Evolutionary conservation across 177 flowering plant species (phyloP).

Genomic region (Vitis hybrid): DNA sequence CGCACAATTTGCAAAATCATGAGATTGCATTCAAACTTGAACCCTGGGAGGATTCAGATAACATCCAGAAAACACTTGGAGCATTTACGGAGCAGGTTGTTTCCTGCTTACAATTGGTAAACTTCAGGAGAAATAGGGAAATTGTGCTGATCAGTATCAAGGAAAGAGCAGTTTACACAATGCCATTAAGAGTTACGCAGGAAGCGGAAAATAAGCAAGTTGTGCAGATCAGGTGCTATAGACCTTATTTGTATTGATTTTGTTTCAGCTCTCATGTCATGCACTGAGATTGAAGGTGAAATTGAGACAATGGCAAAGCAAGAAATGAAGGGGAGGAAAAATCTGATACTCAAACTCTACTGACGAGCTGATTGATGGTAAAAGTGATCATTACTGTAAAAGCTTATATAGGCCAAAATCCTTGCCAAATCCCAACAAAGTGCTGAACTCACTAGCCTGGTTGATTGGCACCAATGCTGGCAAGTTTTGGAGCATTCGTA

Average conservation of each 20-base stretch:
- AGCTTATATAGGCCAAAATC: too few species aligned
- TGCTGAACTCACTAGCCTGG: too few species aligned
- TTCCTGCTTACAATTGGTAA: slow-evolving; percentile 35
- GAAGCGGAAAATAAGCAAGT: too few species aligned
- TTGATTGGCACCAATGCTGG: too few species aligned
- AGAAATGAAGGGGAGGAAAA: too few species aligned
- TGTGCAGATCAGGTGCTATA: slow-evolving; percentile 98
- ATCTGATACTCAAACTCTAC: too few species aligned
- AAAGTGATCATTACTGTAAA: too few species aligned
- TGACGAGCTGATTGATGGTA: too few species aligned
- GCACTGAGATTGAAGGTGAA: slow-evolving; percentile 85
- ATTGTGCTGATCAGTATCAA: slow-evolving; percentile 31
- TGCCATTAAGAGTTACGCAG: too few species aligned
- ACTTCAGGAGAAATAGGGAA: slow-evolving; percentile 37
- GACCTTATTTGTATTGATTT: slow-evolving; percentile 98
- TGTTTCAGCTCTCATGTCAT: slow-evolving; percentile 95
- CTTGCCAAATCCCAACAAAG: too few species aligned
- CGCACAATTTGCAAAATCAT: slow-evolving; percentile 66
- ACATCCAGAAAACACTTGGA: slow-evolving; percentile 59
- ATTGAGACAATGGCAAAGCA: too few species aligned
- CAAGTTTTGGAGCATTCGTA: too few species aligned
- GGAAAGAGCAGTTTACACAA: slow-evolving; percentile 26
- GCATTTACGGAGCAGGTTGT: slow-evolving; percentile 70
- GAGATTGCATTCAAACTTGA: slow-evolving; percentile 62
- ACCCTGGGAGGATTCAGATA: slow-evolving; percentile 44